Evolutionary conservation across 225 moss, liverwort and hornwort genomes (phyloP), one percentile per base, ranked within the genome.

Genomic region (Bryoerythrophyllum caledonicum): DNA sequence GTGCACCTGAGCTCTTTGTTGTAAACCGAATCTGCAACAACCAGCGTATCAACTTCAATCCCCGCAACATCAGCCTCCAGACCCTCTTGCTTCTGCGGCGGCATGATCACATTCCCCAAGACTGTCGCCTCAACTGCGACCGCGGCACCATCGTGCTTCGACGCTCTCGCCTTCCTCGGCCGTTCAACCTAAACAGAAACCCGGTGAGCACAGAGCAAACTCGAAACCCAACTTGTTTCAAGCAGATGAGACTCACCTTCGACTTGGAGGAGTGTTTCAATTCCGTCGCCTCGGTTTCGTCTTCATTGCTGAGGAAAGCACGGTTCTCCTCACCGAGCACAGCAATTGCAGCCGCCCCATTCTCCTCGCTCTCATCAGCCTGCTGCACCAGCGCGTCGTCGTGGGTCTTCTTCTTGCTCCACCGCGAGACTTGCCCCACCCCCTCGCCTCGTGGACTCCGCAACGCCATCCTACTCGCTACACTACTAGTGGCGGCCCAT

Each of bases 1-100:
- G 28, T 57, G 44, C 66, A 83, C 85, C 85, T 86, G 3, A 88
- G 81, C 59, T 88, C 88, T 81, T 88, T 86, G 41, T 88, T 88
- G 32, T 88, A 88, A 60, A 86, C 83, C 11, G 79, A 74, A 74
- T 88, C 85, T 28, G 88, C 83, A 17, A 76, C 66, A 7, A 86
- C 74, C 38, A 88, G 81, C 7, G 81, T 72, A 7, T 86, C 85
- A 16, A 86, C 19, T 52, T 55, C 83, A 62, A 88, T 81, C 9
- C 81, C 83, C 7, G 76, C 81, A 67, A 88, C 83, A 48, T 86
- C 88, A 25, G 79, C 70, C 73, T 88, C 83, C 20, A 86, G 74
- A 7, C 83, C 88, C 76, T 74, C 88, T 86, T 86, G 85, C 30
- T 79, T 86, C 79, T 88, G 85, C 25, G 54, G 25, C 23, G 85